phyloP scores from a whole-genome alignment of 768 basidiomycete genomes.

The Lentinus brumalis region DNA sequence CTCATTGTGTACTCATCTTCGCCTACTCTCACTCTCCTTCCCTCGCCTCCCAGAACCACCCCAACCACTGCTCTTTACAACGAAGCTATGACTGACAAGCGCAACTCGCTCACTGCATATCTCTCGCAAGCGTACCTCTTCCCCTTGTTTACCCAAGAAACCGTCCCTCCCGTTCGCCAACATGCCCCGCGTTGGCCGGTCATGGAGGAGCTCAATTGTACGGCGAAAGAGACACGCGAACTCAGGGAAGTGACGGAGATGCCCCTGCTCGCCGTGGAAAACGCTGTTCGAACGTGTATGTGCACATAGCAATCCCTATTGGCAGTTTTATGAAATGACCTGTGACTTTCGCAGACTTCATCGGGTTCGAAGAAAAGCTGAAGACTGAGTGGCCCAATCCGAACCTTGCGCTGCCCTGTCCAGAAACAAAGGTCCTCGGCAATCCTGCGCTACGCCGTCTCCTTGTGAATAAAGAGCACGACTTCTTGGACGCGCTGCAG shows the following conservation, averaged over 20 bases:
- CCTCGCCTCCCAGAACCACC: background rate
- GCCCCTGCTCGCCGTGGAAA: conserved; percentile 7
- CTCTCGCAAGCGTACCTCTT: conserved; percentile 15
- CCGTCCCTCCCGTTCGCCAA: background rate
- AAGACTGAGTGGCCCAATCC: conserved; percentile 4
- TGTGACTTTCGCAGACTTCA: background rate
- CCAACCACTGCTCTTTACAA: background rate
- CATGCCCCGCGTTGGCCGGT: conserved; percentile 2
- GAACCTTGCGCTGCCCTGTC: conserved; percentile 8
- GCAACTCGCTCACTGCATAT: conserved; percentile 6
- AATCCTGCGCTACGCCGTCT: background rate
- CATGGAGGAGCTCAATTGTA: conserved; percentile 6
- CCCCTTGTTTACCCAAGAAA: conserved; percentile 1
- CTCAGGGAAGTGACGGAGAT: background rate
- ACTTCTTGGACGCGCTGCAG: conserved; percentile 9
- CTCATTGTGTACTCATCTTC: background rate
- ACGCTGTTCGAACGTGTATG: conserved; percentile 9
- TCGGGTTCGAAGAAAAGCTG: conserved; percentile 3
- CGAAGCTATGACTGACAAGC: background rate
- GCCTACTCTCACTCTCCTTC: background rate
- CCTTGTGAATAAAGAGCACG: background rate
- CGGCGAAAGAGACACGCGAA: background rate
- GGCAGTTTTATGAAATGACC: no score
- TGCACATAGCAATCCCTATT: no score
- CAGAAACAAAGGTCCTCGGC: conserved; percentile 1